These are phyloP conservation scores for Chrysanthemum makinoi DNA, from an alignment of 129 eudicot genomes.

Conservation along the genomic window DNA sequence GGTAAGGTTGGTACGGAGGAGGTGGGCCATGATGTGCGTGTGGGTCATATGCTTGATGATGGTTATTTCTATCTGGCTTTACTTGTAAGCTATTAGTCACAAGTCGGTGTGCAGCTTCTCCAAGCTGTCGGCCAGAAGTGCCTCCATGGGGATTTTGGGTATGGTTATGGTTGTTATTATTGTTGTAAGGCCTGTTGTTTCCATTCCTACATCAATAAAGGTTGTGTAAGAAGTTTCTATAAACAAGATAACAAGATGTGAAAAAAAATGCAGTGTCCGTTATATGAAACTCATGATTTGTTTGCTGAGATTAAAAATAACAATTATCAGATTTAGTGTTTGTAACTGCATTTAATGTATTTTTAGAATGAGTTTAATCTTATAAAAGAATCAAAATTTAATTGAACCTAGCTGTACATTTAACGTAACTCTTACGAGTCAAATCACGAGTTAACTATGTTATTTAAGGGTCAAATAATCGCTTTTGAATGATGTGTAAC, in stretches of 20 bases:
- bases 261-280: neutral
- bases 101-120: conserved; percentile 93
- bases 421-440: too few relatives aligned
- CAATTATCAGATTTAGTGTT: neutral
- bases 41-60: conserved; percentile 44
- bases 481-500: too few relatives aligned
- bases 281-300: neutral
- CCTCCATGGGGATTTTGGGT: conserved; percentile 41
- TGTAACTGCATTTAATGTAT: too few relatives aligned
- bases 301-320: neutral
- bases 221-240: neutral
- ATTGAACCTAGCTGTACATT: too few relatives aligned
- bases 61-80: conserved; percentile 36
- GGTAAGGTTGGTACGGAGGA: conserved; percentile 38
- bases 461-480: too few relatives aligned
- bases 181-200: conserved; percentile 41
- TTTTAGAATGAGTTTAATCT: too few relatives aligned
- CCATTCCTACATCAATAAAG: conserved; percentile 10
- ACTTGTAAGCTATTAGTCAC: conserved; percentile 69
- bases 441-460: too few relatives aligned
- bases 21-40: conserved; percentile 32
- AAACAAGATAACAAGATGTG: neutral
- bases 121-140: conserved; percentile 68
- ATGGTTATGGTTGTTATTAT: conserved; percentile 14
- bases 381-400: too few relatives aligned